Evolutionary conservation across 2,329 filamentous ascomycete species (phyloP).

Genomic region (Penicillium hordei): DNA sequence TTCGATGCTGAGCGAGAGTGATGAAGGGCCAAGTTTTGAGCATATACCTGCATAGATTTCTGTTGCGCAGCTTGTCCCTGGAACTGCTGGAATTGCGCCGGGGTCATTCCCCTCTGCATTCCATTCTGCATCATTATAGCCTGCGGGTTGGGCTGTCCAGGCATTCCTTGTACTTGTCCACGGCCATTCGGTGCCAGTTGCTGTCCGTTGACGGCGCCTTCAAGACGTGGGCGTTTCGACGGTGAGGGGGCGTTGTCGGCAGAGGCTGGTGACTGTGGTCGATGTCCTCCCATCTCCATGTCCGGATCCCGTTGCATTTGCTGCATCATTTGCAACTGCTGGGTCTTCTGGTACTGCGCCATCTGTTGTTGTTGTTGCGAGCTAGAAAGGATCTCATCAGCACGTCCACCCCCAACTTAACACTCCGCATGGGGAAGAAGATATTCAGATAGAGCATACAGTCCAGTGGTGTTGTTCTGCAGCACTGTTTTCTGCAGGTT

Average conservation of each 20-base stretch:
- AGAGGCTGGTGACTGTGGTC: constrained; percentile 77
- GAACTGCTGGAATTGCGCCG: constrained; percentile 71
- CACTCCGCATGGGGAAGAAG: background rate
- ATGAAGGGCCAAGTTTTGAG: constrained; percentile 78
- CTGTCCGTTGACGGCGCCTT: constrained; percentile 71
- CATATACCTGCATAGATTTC: constrained; percentile 86
- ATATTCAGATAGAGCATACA: constrained; percentile 34
- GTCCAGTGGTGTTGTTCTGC: constrained; percentile 62
- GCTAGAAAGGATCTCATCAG: constrained; percentile 43
- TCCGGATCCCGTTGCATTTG: constrained; percentile 86
- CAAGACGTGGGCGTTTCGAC: constrained; percentile 82
- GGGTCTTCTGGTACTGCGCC: constrained; percentile 64
- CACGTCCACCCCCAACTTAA: constrained; percentile 10
- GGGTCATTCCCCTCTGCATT: constrained; percentile 71
- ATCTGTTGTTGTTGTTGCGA: constrained; percentile 61
- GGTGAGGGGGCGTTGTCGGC: constrained; percentile 89
- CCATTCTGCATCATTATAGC: constrained; percentile 59
- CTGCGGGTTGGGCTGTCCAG: constrained; percentile 63
- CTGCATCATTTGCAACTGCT: constrained; percentile 62
- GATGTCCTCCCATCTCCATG: constrained; percentile 79
- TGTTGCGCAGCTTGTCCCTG: constrained; percentile 64
- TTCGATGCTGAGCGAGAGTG: constrained; percentile 74
- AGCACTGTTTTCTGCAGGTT: constrained; percentile 70
- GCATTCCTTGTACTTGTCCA: constrained; percentile 68
- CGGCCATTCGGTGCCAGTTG: constrained; percentile 76